Evolutionary conservation across 495 filamentous ascomycete species (phyloP).

Genomic region (Melanomma pulvis-pyrius): DNA sequence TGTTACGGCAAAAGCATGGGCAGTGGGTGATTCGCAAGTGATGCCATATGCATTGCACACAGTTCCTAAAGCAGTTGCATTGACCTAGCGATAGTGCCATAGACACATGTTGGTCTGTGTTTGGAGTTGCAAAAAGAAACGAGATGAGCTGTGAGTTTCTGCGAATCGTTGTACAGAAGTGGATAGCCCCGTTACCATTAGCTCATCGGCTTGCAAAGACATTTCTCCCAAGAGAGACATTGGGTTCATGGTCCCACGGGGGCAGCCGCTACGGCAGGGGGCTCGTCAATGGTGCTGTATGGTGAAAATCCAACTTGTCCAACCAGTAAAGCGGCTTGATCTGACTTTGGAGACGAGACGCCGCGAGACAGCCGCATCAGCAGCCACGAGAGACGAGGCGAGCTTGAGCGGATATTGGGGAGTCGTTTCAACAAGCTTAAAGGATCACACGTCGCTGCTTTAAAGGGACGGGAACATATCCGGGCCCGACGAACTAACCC

Average conservation of each 20-base stretch:
- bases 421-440: constrained; percentile 8
- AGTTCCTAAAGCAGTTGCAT: background rate
- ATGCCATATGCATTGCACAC: background rate
- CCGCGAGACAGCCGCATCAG: background rate
- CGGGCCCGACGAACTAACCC: background rate
- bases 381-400: background rate
- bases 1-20: background rate
- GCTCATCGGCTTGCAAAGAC: background rate
- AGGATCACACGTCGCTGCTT: background rate
- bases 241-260: background rate
- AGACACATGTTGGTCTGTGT: background rate
- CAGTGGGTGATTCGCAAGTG: background rate
- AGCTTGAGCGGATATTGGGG: background rate
- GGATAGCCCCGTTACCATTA: background rate
- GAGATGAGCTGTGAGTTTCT: background rate
- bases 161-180: background rate
- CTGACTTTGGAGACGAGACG: background rate
- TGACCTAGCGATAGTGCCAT: background rate
- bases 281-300: background rate
- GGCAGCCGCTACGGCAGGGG: background rate
- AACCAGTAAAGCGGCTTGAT: background rate
- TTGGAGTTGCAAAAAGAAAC: background rate
- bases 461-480: background rate
- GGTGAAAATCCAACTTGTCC: background rate
- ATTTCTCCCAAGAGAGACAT: background rate